These are phyloP conservation scores for Amaranthus tricolor DNA, from an alignment of 179 eudicot species.

Conservation along the genomic window DNA sequence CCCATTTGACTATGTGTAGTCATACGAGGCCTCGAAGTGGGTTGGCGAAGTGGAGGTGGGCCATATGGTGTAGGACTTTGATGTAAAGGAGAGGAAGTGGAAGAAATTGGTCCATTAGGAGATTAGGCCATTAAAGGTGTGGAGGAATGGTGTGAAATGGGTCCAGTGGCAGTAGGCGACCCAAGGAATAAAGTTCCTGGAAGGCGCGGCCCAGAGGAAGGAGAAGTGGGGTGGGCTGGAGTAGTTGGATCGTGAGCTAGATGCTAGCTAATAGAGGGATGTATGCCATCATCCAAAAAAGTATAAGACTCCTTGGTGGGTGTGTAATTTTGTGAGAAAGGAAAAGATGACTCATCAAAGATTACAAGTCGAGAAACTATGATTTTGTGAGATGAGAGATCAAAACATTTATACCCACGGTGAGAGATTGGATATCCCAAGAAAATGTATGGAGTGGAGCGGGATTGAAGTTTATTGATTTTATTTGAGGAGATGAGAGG, in stretches of 20 bases:
- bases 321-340: background rate
- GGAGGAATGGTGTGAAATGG: background rate
- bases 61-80: background rate
- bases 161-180: background rate
- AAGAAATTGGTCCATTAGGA: background rate
- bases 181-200: too few relatives aligned
- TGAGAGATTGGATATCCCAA: too few relatives aligned
- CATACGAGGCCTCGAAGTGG: background rate
- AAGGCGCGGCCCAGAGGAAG: background rate
- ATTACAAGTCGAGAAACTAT: background rate
- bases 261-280: background rate
- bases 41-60: background rate
- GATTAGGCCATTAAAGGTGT: background rate
- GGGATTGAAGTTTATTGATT: background rate
- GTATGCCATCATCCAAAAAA: background rate
- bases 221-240: background rate
- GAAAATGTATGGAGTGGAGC: background rate
- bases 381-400: background rate
- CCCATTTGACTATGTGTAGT: background rate
- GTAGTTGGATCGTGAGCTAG: background rate
- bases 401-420: too few relatives aligned
- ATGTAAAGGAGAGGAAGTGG: background rate
- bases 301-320: background rate
- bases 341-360: background rate
- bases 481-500: background rate